Base-by-base conservation (phyloP, 179 eudicot species). In the Silene vulgaris region DNA sequence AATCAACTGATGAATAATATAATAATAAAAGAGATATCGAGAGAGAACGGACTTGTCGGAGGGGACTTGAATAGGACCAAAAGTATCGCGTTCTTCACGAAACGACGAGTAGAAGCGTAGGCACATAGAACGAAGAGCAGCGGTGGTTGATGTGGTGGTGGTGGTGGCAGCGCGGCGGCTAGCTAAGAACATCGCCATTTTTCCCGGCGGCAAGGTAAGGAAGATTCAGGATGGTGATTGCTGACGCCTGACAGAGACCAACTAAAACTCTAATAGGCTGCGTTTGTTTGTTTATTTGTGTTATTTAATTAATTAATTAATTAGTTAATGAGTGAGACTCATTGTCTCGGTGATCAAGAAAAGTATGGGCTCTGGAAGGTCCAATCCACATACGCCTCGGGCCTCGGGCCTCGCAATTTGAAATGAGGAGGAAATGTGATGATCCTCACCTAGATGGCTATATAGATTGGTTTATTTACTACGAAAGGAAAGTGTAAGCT, bases 41-140 rank as follows among this genome's bases (percentile, higher is more conserved):
- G 28, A 54, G 59, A 54, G 59, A 54, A 83, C 87, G 52, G 23
- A 93, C 98, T 89, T 93, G 71, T 91, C 91, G 30, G 86, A 79
- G 13, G 98, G 97, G 17, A 93, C 98, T 43, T 74, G 85, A 71
- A 93, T 91, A 2, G 96, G 97, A 4, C 98, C 98, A 70, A 90
- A 93, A 48, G 96, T 90, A 71, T 90, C 98, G 48, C 85, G 79
- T 50, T 93, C 98, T 69, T 91, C 97, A 72, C 98, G 83, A 63
- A 89, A 92, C 43, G 86, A 74, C 0, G 93, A 89, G 79, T 80
- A 85, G 74, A 82, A 84, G 76, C 96, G 84, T 71, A 66, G 1
- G 48, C 62, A 82, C 0, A 75, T 8, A 0, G 73, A 84, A n/a
- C 84, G 83, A 28, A 84, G 43, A 19, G 69, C 77, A 11, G 65